Evolutionary conservation across 306 rosid species (phyloP), one percentile per base, ranked within the genome.

Genomic region (Dalbergia cultrata): DNA sequence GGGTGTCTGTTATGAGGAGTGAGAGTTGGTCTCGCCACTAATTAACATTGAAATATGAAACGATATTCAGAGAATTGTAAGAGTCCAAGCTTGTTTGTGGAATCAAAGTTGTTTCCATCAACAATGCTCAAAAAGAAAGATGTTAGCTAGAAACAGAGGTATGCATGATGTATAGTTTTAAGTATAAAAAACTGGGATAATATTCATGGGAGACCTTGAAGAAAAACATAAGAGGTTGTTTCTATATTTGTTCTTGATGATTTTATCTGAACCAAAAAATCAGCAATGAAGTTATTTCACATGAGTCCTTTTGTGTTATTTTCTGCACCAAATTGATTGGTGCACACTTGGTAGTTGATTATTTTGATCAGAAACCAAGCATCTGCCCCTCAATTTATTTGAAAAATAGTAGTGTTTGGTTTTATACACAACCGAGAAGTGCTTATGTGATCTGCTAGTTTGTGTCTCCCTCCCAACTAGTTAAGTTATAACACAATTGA

Each of bases 51-150:
- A 61, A 18, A n/a, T 34, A 7, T 31, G 80, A 52, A 44, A 8
- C 72, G 65, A 41, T 19, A 8, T 16, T 34, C 13, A 9, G 13
- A 54, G 21, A 47, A 75, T 57, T 10, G 13, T 11, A 33, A 8
- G 45, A 31, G 22, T 11, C 18, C 13, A 21, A 66, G 63, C 18
- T 63, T 57, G 53, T 64, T 39, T 52, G 67, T 79, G 61, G 64
- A 35, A 19, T 77, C 41, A n/a, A 41, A 34, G 13, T 49, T 18
- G 21, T 12, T 37, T 58, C 39, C 22, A 18, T 43, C 11, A 43
- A 43, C 49, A 43, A 2, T 43, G 49, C 49, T 7, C 49, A 43
- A 7, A 43, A 43, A 43, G 12, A 43, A 43, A 43, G 49, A 43
- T 43, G 49, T 43, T 43, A 9, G 49, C 1, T 2, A 26, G 31